Evolutionary conservation across 1,284 basidiomycete genomes (phyloP).

Genomic region (Puccinia hordei): DNA sequence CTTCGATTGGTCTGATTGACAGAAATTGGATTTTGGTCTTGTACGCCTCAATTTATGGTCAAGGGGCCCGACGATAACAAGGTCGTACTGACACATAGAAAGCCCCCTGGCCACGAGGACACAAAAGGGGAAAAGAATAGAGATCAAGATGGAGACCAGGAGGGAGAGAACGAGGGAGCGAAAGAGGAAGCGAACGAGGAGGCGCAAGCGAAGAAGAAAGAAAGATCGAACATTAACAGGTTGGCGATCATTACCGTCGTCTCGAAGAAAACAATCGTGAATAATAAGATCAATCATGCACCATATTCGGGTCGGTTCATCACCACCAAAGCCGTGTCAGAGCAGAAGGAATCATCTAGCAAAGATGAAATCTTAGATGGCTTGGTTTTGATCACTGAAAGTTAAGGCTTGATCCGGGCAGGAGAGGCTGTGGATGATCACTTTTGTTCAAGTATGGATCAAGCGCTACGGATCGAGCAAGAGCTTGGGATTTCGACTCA

Average conservation of each 20-base stretch:
- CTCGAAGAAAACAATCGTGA: slow-evolving; percentile 17
- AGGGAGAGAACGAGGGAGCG: neutral
- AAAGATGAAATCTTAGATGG: slow-evolving; percentile 42
- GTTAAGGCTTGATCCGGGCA: slow-evolving; percentile 25
- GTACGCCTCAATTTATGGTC: slow-evolving; percentile 18
- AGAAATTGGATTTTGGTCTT: slow-evolving; percentile 38
- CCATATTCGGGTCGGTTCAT: neutral
- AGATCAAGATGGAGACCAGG: neutral
- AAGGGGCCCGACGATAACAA: slow-evolving; percentile 21
- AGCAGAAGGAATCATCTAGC: neutral
- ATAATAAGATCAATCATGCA: slow-evolving; percentile 2
- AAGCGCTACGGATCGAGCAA: slow-evolving; percentile 21
- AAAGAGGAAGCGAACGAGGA: neutral
- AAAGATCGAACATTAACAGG: neutral
- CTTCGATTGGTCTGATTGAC: neutral
- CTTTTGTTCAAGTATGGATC: neutral
- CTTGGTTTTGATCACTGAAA: slow-evolving; percentile 22
- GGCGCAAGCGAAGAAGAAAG: neutral
- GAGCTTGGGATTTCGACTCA: slow-evolving; percentile 20
- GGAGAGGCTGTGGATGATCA: slow-evolving; percentile 20
- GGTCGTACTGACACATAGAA: neutral
- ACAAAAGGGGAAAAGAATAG: neutral
- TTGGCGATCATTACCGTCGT: slow-evolving; percentile 20
- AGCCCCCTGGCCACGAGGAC: neutral
- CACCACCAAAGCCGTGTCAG: neutral